Base-by-base conservation (phyloP, 257 asterid genomes). In the Ehretia macrophylla region DNA sequence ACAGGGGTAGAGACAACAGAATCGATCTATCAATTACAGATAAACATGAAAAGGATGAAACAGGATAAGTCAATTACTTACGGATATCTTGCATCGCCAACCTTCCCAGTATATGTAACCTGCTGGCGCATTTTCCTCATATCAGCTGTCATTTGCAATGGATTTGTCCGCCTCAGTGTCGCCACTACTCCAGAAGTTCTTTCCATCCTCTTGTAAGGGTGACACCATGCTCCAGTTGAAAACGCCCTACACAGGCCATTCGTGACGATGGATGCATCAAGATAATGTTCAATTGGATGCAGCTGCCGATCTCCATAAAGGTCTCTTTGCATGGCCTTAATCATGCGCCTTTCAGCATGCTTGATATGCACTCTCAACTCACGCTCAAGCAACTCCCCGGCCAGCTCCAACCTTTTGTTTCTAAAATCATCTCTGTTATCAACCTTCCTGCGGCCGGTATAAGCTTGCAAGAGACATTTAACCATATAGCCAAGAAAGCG, bases 11-110 rank as follows among this genome's bases (percentile, higher is more conserved):
- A 27, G 3, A 27, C 6, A 6, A 3, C 35, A 27, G 35, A 27
- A 27, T 27, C 35, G 6, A 27, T 27, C 6, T 1, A 27, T 27
- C 6, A 27, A 27, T 27, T 3, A 27, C 6, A 27, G 6, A 6
- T 27, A 27, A 27, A 27, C 3, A 27, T 27, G 35, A 27, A 27
- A 27, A 27, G 35, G 35, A 27, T 27, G 35, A 27, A 27, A 27
- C 35, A 27, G 35, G 35, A 27, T 1, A 27, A 27, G 3, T 3
- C 35, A 27, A 6, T 27, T 27, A 78, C 95, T 84, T 79, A 91
- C 95, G 95, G 97, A 73, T 93, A 89, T 89, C 99, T 72, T 37
- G 97, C 99, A 63, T 89, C 99, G 21, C 99, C 96, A 69, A 72
- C 96, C 73, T 83, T 85, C 73, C 97, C 99, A 1, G 90, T 81